These are phyloP conservation scores for Mentha longifolia DNA, from an alignment of 257 asterid genomes.

Conservation along the genomic window DNA sequence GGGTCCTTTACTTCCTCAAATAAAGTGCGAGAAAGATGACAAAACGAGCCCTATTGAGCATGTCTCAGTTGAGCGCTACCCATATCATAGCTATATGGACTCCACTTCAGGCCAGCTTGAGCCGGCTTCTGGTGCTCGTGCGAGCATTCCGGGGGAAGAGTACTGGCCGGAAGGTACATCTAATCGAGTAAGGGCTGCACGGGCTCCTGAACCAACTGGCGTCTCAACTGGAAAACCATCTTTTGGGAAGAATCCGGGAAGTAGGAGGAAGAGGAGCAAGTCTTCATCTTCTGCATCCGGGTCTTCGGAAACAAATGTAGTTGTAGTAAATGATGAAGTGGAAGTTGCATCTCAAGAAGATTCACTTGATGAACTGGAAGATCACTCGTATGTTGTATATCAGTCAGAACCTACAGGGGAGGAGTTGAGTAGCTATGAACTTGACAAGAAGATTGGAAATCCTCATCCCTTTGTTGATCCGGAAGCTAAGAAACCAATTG, in stretches of 20 bases:
- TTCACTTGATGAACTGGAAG: constrained; percentile 57
- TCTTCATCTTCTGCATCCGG: constrained; percentile 49
- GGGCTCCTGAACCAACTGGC: constrained; percentile 88
- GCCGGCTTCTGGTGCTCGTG: constrained; percentile 98
- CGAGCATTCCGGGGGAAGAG: constrained; percentile 80
- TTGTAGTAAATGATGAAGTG: constrained; percentile 39
- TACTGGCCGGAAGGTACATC: constrained; percentile 97
- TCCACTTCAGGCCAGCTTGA: constrained; percentile 92
- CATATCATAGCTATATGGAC: constrained; percentile 84
- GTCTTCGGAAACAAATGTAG: constrained; percentile 46
- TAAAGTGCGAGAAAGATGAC: constrained; percentile 76
- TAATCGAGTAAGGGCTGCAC: constrained; percentile 77
- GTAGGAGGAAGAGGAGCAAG: constrained; percentile 78
- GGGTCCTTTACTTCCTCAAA: constrained; percentile 43
- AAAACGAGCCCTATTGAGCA: constrained; percentile 47
- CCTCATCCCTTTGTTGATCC: constrained; percentile 94
- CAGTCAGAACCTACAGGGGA: constrained; percentile 57
- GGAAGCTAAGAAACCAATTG: constrained; percentile 62
- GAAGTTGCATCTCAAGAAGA: constrained; percentile 53
- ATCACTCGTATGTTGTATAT: constrained; percentile 63
- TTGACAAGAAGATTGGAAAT: constrained; percentile 72
- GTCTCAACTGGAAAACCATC: constrained; percentile 71
- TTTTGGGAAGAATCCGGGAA: constrained; percentile 86
- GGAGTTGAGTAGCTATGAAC: constrained; percentile 66
- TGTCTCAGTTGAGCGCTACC: constrained; percentile 71